Evolutionary conservation across 2,329 filamentous ascomycete genomes (phyloP), one percentile per base, ranked within the genome.

Genomic region (Xenosphaeropsis pyriputrescens): DNA sequence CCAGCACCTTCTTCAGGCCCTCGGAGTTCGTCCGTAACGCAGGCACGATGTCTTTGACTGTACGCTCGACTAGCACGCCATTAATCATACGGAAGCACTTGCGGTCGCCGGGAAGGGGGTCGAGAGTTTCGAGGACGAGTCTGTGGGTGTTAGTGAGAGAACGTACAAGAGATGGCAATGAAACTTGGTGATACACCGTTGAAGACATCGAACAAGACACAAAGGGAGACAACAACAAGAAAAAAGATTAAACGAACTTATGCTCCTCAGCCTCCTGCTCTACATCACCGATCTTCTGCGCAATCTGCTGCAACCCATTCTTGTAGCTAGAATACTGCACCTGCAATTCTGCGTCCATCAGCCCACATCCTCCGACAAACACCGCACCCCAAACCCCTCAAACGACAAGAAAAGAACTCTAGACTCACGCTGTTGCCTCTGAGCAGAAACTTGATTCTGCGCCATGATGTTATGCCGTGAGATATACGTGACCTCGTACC

Each of bases 81-180:
- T 98, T 96, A 59, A 98, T 93, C 74, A 98, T 85, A 50, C 91
- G 88, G 64, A 96, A 98, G 63, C 89, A 96, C 65, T 95, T 98
- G 52, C 91, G 83, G 47, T 93, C 82, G 45, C 69, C 72, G 1
- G 84, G 70, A 17, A 96, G 72, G 34, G 88, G 88, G 42, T 80
- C 72, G 45, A 98, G 65, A 3, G 89, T 96, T 56, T 96, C 89
- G 37, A 96, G 73, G 26, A 98, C 91, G 47, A 96, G 82, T 61
- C 91, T 96, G 48, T 41, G 46, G 47, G 22, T 26, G 22, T 32
- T 53, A 44, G 44, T 32, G 16, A 14, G 32, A 33, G 39, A 45
- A 39, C 45, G 39, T 34, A 41, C 26, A 38, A 37, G n/a, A 26
- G 29, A 37, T 32, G 15, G 26, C n/a, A 36, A 18, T 16, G 34